phyloP scores from a whole-genome alignment of 1,139 yeast species.

The Suzukiozyma palmioleophila region DNA sequence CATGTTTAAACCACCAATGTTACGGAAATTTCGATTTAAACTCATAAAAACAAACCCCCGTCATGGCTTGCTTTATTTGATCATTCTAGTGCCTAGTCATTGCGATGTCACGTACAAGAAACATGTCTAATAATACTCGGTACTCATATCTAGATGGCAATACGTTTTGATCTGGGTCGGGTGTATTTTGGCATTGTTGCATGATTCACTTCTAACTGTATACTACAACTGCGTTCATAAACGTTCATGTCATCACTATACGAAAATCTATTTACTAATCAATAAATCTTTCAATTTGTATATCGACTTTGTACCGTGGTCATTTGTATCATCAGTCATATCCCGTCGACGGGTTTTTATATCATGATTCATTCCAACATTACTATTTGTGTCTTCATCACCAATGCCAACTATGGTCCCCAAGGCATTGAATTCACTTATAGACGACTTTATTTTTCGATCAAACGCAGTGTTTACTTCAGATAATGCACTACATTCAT shows the following conservation, averaged over 20 bases:
- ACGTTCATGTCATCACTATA: not conserved
- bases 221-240: not conserved
- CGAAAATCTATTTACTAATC: conserved; percentile 1
- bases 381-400: conserved; percentile 3
- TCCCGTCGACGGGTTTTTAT: not conserved
- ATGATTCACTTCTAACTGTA: not conserved
- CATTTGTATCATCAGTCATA: conserved; percentile 3
- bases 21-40: too few relatives aligned
- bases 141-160: too few relatives aligned
- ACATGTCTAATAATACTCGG: too few relatives aligned
- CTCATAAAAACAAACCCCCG: too few relatives aligned
- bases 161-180: too few relatives aligned
- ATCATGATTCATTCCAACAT: conserved; percentile 1
- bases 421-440: conserved; percentile 7
- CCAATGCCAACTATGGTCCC: conserved; percentile 9
- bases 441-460: conserved; percentile 8
- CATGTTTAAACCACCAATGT: too few relatives aligned
- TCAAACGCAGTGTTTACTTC: conserved; percentile 12
- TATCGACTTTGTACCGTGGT: conserved; percentile 4
- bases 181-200: not conserved
- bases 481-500: conserved; percentile 11
- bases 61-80: too few relatives aligned
- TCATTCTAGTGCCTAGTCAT: too few relatives aligned
- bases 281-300: conserved; percentile 6
- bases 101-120: too few relatives aligned